Evolutionary conservation across 2,329 filamentous ascomycete species (phyloP), one percentile per base, ranked within the genome.

Genomic region (Talaromyces atroroseus): DNA sequence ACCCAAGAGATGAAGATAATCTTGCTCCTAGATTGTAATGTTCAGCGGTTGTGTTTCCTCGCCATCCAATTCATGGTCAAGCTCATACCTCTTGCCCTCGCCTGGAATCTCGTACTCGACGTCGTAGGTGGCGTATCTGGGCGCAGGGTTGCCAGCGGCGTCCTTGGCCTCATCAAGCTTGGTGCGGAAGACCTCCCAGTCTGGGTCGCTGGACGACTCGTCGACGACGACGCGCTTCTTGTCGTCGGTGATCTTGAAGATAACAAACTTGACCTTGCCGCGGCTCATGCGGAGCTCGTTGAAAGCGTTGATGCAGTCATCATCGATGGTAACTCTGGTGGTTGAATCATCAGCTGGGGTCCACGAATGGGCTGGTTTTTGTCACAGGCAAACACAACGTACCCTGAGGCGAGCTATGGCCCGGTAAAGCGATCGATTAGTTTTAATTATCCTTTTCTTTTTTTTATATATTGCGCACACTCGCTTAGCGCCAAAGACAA

Each of bases 1-100:
- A 75, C 73, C 75, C 75, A 77, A 58, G 74, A 77, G 63, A 79
- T 78, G 71, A 79, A 79, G 57, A 77, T 67, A 62, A 79, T 79
- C 69, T 79, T 79, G 71, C 70, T 76, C 65, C 77, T 78, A 54
- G 52, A 59, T 46, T 3, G 44, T 42, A 18, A n/a, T 20, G 14
- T 38, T 53, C 51, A 59, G 54, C 24, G 34, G 29, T 32, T 18
- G 34, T 14, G 23, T 16, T 38, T 52, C 3, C 10, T 12, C 32
- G 36, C 14, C 7, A 21, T n/a, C 26, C 8, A 20, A 18, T 44
- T 10, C 12, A 1, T 18, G 32, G 21, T 36, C 7, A n/a, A n/a
- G 49, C 58, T 7, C 70, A 61, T 68, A 79, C 76, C 76, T 69
- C 66, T 76, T 76, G 64, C 76, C 77, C 65, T 79, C 77, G 61